Conservation (phyloP, 164 flowering plant genomes). For the Warburgia ugandensis region DNA sequence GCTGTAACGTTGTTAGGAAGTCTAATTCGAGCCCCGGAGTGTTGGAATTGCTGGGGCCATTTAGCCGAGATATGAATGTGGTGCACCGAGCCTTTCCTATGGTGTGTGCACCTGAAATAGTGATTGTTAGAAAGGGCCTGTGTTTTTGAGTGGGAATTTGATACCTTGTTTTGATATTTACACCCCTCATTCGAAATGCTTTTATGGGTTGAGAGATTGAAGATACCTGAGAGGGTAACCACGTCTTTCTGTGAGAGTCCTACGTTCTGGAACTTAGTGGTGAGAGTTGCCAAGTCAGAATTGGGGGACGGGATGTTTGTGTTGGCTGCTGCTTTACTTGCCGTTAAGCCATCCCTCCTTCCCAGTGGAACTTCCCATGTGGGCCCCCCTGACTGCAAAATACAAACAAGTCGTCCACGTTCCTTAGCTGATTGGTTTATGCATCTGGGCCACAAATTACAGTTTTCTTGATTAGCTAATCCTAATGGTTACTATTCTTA, state of each 20-base stretch:
- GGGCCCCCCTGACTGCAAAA: slow-evolving; percentile 68
- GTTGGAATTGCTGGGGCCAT: slow-evolving; percentile 8
- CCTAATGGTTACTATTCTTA: neutral
- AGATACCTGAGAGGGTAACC: slow-evolving; percentile 75
- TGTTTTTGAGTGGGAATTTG: too few relatives aligned
- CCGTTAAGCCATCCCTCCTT: slow-evolving; percentile 59
- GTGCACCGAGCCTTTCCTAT: slow-evolving; percentile 75
- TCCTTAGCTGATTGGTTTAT: neutral
- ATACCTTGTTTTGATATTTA: too few relatives aligned
- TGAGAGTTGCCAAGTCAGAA: slow-evolving; percentile 37
- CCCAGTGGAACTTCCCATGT: slow-evolving; percentile 66
- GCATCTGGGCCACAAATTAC: neutral
- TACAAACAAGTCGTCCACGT: neutral
- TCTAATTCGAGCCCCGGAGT: slow-evolving; percentile 24
- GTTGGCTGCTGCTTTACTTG: slow-evolving; percentile 55
- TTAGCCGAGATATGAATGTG: slow-evolving; percentile 43
- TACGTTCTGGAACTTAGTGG: slow-evolving; percentile 47
- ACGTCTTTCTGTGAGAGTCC: slow-evolving; percentile 51
- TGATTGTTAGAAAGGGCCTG: neutral
- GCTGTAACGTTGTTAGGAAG: slow-evolving; percentile 47
- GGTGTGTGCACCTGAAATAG: slow-evolving; percentile 58
- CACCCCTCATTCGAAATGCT: too few relatives aligned
- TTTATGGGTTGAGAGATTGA: neutral
- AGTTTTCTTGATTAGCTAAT: neutral
- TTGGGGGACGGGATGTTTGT: slow-evolving; percentile 64